Base-by-base conservation (phyloP, 1,139 yeast species). In the Suhomyces ambrosiae region DNA sequence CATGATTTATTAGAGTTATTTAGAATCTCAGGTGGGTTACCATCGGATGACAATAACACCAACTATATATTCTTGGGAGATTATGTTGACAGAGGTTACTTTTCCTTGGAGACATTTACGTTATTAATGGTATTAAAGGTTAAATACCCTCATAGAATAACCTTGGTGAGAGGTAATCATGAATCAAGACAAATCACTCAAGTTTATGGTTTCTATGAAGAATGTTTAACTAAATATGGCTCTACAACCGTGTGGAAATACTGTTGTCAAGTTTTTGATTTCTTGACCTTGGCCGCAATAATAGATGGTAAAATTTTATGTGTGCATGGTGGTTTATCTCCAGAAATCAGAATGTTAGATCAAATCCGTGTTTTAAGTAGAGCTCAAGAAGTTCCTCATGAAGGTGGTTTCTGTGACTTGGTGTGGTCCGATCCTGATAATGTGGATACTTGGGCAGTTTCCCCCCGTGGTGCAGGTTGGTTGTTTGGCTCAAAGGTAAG, bases 321-420 rank as follows among this genome's bases (percentile, higher is more conserved):
- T 71, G 96, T 90, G 29, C 97, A 90, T 58, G 97, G 97, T 41
- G 97, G 97, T 1, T 75, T 92, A 44, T 86, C 96, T n/a, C 98
- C 98, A 5, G 97, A 92, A 63, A 88, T 92, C 42, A 80, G 97
- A 59, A 90, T 92, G 88, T 75, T 92, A 49, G 98, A 92, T 60
- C 97, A 92, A 65, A 90, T 92, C 43, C 74, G 98, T 51, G 96
- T 90, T 12, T 72, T 92, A 42, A 86, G 95, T 38, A 76, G 98
- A 55, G 97, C 97, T n/a, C 97, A 92, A 64, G 98, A 92, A 63
- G 97, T 92, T 37, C 98, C 98, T 2, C 98, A 92, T 61, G 98
- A 92, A 64, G 98, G 98, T 46, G 97, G 97, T 3, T 92, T 92
- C 63, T 92, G 97, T 58, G 98, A 92, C 61, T 74, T 92, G 52